Percentiles rank a stretch among this genome's conserved stretches.
phyloP scores from a whole-genome alignment of 2,329 filamentous ascomycete species.

The Clonostachys chloroleuca region DNA sequence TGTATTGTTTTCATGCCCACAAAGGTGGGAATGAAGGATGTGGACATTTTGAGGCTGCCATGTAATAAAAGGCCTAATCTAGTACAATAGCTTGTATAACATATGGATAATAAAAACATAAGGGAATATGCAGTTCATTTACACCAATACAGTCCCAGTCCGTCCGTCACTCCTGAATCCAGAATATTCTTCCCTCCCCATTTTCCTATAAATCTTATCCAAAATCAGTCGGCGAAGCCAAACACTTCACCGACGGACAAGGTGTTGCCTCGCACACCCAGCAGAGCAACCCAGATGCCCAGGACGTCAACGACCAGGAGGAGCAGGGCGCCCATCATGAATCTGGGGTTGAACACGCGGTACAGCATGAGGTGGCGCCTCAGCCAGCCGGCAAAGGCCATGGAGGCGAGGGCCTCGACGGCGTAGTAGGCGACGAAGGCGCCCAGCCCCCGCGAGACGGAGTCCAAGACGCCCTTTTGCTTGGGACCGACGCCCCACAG shows the following conservation, averaged over 20 bases:
- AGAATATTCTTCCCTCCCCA: background rate
- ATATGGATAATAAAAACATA: too few species aligned
- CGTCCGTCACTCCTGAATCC: background rate
- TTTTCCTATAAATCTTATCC: constrained; percentile 1
- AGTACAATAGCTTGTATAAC: too few species aligned
- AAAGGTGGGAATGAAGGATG: too few species aligned
- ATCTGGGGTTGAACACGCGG: constrained; percentile 86
- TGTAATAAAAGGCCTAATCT: too few species aligned
- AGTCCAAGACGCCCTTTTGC: constrained; percentile 63
- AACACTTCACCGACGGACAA: constrained; percentile 82
- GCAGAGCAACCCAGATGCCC: constrained; percentile 64
- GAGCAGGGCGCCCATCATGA: constrained; percentile 73
- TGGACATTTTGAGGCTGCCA: too few species aligned
- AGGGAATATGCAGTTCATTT: too few species aligned
- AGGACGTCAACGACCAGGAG: constrained; percentile 76
- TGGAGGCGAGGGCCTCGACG: constrained; percentile 78
- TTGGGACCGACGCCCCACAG: constrained; percentile 88
- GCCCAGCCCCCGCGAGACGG: constrained; percentile 65
- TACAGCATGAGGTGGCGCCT: constrained; percentile 95
- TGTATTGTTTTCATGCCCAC: too few species aligned
- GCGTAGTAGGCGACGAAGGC: constrained; percentile 81
- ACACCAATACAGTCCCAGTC: background rate
- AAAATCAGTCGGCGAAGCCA: constrained; percentile 61
- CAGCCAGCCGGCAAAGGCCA: constrained; percentile 84
- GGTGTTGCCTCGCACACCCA: constrained; percentile 72